Base-by-base conservation (phyloP, 176 grass and related monocot genomes). In the Oryza glumipatula region DNA sequence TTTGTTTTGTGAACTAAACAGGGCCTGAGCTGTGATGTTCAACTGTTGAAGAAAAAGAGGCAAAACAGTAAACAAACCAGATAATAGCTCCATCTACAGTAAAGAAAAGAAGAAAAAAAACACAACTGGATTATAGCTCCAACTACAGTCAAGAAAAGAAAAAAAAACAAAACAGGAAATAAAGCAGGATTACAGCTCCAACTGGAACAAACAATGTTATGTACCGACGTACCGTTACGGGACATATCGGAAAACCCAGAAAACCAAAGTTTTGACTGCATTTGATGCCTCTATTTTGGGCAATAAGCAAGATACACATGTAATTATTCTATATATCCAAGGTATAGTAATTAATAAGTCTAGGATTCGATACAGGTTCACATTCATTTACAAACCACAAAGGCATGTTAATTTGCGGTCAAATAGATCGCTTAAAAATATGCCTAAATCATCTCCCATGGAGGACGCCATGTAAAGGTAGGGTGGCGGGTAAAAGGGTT, bases 301-400 rank as follows among this genome's bases (percentile, higher is more conserved):
- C 43, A 81, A 76, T 54, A 9, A 2, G 76, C 16, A 24, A 19
- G 77, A 70, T 70, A 63, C 35, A 63, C 41, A 30, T 51, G 68
- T 44, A 76, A 41, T 87, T 90, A 83, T 86, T 82, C 65, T 74
- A 82, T 86, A 87, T 79, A 80, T 65, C 49, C 9, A 84, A 69
- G 76, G 41, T 70, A 67, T 60, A 79, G 44, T 24, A 35, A 12
- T 66, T 65, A 47, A 69, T 65, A 69, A 41, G 49, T 69, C 61
- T 41, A 46, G 70, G 7, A 80, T 17, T 38, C 48, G 71, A 49
- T 33, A 10, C 43, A 82, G 72, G 79, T 72, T 43, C 72, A 77
- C 72, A 36, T 80, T 84, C 76, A 90, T 87, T 83, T 84, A 87
- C 84, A 91, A 87, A 84, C 85, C 80, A 84, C 51, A 39, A 32